Evolutionary conservation across 371 early-diverging fungal genomes (phyloP), one percentile per base, ranked within the genome.

Genomic region (Mucor indicus): DNA sequence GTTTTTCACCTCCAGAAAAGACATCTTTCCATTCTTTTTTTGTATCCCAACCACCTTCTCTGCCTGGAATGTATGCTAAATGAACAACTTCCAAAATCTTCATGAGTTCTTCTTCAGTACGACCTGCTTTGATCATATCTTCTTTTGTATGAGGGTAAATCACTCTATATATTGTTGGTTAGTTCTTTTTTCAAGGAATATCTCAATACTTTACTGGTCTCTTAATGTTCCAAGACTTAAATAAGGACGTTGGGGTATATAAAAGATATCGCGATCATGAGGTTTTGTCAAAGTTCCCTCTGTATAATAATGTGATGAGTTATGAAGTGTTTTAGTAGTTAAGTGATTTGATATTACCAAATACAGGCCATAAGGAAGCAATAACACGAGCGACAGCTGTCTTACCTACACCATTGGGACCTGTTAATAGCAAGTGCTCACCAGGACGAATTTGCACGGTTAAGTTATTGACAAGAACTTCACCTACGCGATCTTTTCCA

Each of bases 1-100:
- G 92, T 67, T 92, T 94, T 66, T 94, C 95, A 38, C 95, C 95
- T 12, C 92, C 93, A 29, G 91, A 86, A 29, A 94, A 84, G 10
- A 90, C 89, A 69, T 91, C 89, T 61, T 87, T 90, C 95, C 95
- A 94, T 68, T 94, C 92, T 51, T 91, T 89, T 43, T 78, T 63
- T 10, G 89, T 85, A 52, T 92, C 91, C 83, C 87, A 93, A 4
- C 95, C 93, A 37, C 91, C 92, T 77, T 91, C 90, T 54, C 93
- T 80, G 11, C 78, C 83, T 27, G 87, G 90, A 25, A 95, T 79
- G 43, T 77, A 69, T 0, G 73, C 83, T 39, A 94, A 66, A 42
- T 90, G 85, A 6, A 92, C 87, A 17, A 81, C 73, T 21, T 78
- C 57, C 33, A 92, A 64, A 44, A 92, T 88, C 8, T 73, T 69